These are phyloP conservation scores for Pythium chondricola DNA, from an alignment of 352 stramenopile genomes.

Conservation along the genomic window DNA sequence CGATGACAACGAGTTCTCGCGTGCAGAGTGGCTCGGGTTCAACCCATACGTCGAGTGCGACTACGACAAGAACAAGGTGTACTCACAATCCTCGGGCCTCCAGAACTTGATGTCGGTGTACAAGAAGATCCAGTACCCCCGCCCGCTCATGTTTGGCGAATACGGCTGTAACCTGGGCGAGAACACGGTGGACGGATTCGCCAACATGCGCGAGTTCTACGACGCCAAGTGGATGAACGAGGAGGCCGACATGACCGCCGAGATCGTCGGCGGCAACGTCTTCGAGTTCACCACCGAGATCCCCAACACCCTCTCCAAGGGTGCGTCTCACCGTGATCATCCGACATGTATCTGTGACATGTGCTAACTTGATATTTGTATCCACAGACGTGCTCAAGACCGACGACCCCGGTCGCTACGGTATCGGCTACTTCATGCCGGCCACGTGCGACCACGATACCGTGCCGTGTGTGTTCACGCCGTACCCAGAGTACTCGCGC, in stretches of 20 bases:
- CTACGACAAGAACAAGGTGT: slow-evolving; percentile 28
- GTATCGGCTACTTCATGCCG: slow-evolving; percentile 39
- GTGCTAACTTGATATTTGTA: slow-evolving; percentile 1
- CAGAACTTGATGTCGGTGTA: slow-evolving; percentile 44
- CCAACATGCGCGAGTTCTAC: slow-evolving; percentile 42
- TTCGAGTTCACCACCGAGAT: slow-evolving; percentile 39
- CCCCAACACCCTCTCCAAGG: slow-evolving; percentile 22
- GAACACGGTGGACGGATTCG: slow-evolving; percentile 46
- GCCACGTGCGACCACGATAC: slow-evolving; percentile 41
- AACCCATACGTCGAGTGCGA: slow-evolving; percentile 61
- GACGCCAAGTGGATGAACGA: slow-evolving; percentile 49
- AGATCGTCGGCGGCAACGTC: slow-evolving; percentile 35
- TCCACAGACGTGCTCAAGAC: slow-evolving; percentile 24
- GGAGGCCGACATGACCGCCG: slow-evolving; percentile 29
- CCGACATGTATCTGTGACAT: background rate
- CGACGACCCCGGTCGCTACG: slow-evolving; percentile 32
- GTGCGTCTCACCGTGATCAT: background rate
- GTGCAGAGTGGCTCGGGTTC: slow-evolving; percentile 42
- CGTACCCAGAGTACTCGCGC: slow-evolving; percentile 45
- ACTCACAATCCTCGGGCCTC: slow-evolving; percentile 32
- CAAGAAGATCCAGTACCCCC: slow-evolving; percentile 27
- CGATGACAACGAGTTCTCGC: slow-evolving; percentile 34
- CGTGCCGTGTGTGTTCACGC: slow-evolving; percentile 29
- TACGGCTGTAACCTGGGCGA: slow-evolving; percentile 44
- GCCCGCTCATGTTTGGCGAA: slow-evolving; percentile 51